Base-by-base conservation (phyloP, 495 filamentous ascomycete genomes). In the Tetracladium marchalianum region DNA sequence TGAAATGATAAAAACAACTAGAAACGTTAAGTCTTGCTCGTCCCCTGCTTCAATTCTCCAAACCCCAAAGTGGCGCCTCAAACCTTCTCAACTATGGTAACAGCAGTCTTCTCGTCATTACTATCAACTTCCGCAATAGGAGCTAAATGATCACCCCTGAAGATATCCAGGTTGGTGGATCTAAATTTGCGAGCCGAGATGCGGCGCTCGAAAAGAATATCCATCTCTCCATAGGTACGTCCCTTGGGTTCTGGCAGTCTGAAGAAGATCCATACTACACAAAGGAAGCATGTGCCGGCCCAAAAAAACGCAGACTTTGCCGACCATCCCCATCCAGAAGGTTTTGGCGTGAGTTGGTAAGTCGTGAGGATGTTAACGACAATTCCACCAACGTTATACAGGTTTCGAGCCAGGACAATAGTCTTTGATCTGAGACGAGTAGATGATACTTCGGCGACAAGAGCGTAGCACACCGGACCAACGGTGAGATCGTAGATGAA, bases 211-310 rank as follows among this genome's bases (percentile, higher is more conserved):
- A 87, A 88, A 22, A 88, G 67, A 22, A 83, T 44, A 55, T 88
- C 83, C 44, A 88, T 58, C 59, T 88, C 84, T 5, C 80, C 82
- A 54, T 82, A 87, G 0, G 81, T 77, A 27, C 81, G 72, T 7
- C 81, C 82, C 2, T 66, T 65, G 0, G 84, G 83, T 51, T 88
- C 84, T 0, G 83, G 84, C 1, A 88, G 72, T 12, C 83, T 76
- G 69, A 87, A 70, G 44, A 55, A 72, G 5, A 58, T 50, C 66
- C 66, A 72, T 11, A 53, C 36, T 13, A 49, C 54, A 37, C 68
- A 72, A 33, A 70, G 46, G 44, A 63, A 56, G 46, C 70, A 74
- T 35, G 63, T 60, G 0, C 66, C 74, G 32, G 68, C 76, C 68
- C 73, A 79, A 55, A 80, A 75, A 61, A 78, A 79, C 2, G 66